Evolutionary conservation across 108 stramenopile species (phyloP).

Genomic region (Nitzschia sp.): DNA sequence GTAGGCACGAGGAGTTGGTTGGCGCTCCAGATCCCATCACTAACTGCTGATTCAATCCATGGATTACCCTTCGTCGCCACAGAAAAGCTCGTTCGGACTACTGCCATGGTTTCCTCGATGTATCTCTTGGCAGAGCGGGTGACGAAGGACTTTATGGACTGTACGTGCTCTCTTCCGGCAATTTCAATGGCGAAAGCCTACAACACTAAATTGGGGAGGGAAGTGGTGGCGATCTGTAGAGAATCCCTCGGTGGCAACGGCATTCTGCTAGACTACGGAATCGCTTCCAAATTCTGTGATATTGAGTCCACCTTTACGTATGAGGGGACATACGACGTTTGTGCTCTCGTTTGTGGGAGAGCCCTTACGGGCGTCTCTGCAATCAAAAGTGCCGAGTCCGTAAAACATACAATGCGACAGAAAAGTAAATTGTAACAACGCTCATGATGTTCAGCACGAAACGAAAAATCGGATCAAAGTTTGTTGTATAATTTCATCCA

Average conservation of each 20-base stretch:
- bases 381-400: constrained; percentile 9
- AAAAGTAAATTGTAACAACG: constrained; percentile 9
- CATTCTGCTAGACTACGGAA: constrained; percentile 20
- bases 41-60: no score
- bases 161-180: constrained; percentile 13
- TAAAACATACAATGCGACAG: constrained; percentile 4
- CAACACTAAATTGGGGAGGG: constrained; percentile 19
- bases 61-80: neutral
- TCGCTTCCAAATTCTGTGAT: constrained; percentile 22
- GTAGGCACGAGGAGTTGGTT: constrained; percentile 7
- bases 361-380: constrained; percentile 16
- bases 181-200: constrained; percentile 31
- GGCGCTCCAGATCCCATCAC: neutral
- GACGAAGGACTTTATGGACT: constrained; percentile 12
- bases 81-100: constrained; percentile 23
- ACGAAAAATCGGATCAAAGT: no score
- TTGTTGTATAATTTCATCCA: neutral
- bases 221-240: constrained; percentile 25
- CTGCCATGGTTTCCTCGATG: constrained; percentile 20
- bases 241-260: constrained; percentile 25
- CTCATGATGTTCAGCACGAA: neutral
- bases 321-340: constrained; percentile 28
- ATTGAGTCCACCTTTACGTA: constrained; percentile 20
- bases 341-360: constrained; percentile 17
- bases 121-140: constrained; percentile 18